Base-by-base conservation (phyloP, 257 asterid genomes). In the Lithospermum erythrorhizon region DNA sequence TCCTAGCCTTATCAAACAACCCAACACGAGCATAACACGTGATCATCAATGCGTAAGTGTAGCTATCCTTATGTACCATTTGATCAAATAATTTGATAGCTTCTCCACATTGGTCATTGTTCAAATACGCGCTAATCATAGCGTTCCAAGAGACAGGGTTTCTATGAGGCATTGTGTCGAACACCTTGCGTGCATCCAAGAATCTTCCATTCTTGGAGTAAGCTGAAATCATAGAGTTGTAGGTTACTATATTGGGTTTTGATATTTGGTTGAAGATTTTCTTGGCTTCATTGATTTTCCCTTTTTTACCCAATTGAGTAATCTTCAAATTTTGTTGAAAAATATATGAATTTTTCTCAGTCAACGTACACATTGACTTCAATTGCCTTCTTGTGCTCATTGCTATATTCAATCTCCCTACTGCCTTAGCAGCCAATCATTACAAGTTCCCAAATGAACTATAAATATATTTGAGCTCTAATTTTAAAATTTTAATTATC, bases 41-140 rank as follows among this genome's bases (percentile, higher is more conserved):
- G 57, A 79, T 82, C 83, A 75, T 77, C 64, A 75, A 73, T 35
- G 75, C 72, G 67, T 80, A 79, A 48, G 86, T 72, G 59, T 73
- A 74, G 19, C 66, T 48, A 59, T 79, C 86, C 58, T 74, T 69
- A 7, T 35, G 62, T 37, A 73, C 72, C 78, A 79, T 79, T 66
- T 58, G 61, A 65, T 73, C 78, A 17, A 76, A 79, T 37, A 82
- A 58, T 53, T 68, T 66, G 56, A 74, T 63, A 9, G 85, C 83
- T 23, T 56, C 47, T 17, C 55, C 73, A 59, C 70, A 53, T 53
- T 65, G 64, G 51, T 24, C 65, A 54, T 68, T 68, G 30, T 29
- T 35, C 13, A 71, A 21, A 59, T 68, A 75, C 45, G 75, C 81
- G 23, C 57, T 61, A 0, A 75, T 67, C 71, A 75, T 63, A 19